Evolutionary conservation across 306 rosid species (phyloP), one percentile per base, ranked within the genome.

Genomic region (Cotoneaster glaucophyllus): DNA sequence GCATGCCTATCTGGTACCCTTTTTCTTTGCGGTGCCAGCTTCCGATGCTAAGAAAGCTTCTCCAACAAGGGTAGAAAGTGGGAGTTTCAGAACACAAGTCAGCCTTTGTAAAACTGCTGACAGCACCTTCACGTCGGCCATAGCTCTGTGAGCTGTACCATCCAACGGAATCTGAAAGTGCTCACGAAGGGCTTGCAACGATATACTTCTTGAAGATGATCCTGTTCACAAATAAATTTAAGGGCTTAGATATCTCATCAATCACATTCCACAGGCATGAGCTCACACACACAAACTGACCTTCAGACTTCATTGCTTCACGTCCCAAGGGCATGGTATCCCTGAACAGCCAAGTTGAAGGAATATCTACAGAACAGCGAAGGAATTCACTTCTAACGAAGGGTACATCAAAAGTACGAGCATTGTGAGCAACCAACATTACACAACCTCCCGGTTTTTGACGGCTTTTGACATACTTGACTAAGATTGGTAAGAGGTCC

Each of bases 91-190:
- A 54, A 84, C 87, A 73, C 17, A 76, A 59, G 90, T 85, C 84
- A 95, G 67, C 84, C 64, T 83, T 65, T 85, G 88, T 88, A 95
- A 82, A 81, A 95, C 62, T 81, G 41, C 17, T 11, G 97, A 77
- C 89, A 92, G 65, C 54, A 79, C 68, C 53, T 68, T 67, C 80
- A 90, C 99, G 29, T 95, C 99, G 21, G 87, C 77, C 97, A 89
- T 87, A 77, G 99, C 97, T 77, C 99, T 86, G 78, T 92, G 97
- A 76, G 96, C 97, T 67, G 88, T 18, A 64, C 96, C 97, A 56
- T 73, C 86, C 78, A 76, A 73, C 44, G 87, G 82, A 70, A 95
- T 79, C 63, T 54, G 3, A 68, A 80, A 88, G 78, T 73, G 56
- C 63, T 84, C 84, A 1, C 93, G 48, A 64, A 95, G 90, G 77